Conservation (phyloP, 2,329 filamentous ascomycete genomes). For the Aspergillus pseudoglaucus region DNA sequence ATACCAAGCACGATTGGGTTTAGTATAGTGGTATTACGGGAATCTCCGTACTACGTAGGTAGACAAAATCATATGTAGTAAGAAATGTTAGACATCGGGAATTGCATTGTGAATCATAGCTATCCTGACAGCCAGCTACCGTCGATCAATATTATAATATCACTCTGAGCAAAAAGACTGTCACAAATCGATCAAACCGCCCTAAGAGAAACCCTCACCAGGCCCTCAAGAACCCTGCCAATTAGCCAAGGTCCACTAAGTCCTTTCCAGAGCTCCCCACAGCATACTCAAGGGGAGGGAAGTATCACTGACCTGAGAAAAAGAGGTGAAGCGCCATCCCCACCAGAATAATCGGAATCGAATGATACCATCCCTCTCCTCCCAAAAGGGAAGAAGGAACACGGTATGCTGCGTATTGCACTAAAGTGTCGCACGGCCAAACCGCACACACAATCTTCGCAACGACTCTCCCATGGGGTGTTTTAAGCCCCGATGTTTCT, state of each 20-base stretch:
- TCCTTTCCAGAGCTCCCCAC: conserved; percentile 12
- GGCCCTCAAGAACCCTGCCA: conserved; percentile 14
- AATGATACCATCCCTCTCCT: conserved; percentile 55
- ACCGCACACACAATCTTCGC: conserved; percentile 77
- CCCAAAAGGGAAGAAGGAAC: conserved; percentile 24
- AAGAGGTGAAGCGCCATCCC: conserved; percentile 63
- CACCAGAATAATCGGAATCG: conserved; percentile 90
- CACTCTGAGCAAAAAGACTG: no score
- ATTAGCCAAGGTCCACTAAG: conserved; percentile 30
- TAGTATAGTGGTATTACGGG: neutral
- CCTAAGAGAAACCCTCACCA: conserved; percentile 10
- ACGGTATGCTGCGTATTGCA: conserved; percentile 86
- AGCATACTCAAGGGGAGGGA: conserved; percentile 3
- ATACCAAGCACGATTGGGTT: conserved; percentile 10
- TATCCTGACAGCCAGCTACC: neutral
- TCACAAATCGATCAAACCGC: conserved; percentile 1
- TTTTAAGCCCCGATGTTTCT: conserved; percentile 70
- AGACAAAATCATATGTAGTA: no score
- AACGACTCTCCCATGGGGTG: conserved; percentile 82
- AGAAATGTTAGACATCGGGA: neutral
- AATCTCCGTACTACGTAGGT: no score
- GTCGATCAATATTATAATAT: neutral
- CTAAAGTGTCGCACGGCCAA: conserved; percentile 64
- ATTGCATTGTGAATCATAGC: neutral
- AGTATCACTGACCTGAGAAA: conserved; percentile 45